These are phyloP conservation scores for Powellomyces hirtus DNA, from an alignment of 192 early-diverging fungal genomes.

Conservation along the genomic window DNA sequence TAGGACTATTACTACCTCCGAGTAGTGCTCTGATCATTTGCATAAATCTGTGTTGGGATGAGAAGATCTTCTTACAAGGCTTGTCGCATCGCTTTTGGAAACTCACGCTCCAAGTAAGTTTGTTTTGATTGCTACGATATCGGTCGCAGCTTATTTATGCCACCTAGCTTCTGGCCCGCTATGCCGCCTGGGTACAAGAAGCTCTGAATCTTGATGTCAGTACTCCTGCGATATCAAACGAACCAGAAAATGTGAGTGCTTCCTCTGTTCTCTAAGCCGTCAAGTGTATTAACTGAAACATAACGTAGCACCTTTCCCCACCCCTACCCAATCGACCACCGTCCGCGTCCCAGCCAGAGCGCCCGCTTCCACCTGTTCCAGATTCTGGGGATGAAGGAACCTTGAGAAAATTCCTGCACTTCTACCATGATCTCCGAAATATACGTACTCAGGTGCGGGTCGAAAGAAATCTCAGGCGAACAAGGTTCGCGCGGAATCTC, in stretches of 20 bases:
- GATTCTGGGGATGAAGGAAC: background rate
- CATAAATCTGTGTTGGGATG: conserved; percentile 34
- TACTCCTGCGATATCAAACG: background rate
- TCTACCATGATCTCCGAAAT: conserved; percentile 28
- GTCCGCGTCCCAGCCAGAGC: background rate
- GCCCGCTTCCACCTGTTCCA: conserved; percentile 3
- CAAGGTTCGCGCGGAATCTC: background rate
- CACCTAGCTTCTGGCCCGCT: conserved; percentile 19
- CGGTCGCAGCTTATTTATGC: background rate
- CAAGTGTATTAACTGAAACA: no score
- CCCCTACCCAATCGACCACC: background rate
- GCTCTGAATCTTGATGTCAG: conserved; percentile 1
- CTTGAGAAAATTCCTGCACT: conserved; percentile 24
- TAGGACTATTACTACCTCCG: conserved; percentile 14
- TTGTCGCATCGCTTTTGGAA: conserved; percentile 39
- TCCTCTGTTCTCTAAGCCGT: no score
- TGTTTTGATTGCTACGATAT: background rate
- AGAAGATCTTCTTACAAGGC: conserved; percentile 22
- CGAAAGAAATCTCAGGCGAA: background rate
- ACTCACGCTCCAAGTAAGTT: conserved; percentile 36
- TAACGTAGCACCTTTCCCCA: no score
- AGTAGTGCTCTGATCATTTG: conserved; percentile 21
- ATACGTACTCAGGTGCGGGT: conserved; percentile 8
- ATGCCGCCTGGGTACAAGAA: conserved; percentile 16
- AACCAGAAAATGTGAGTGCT: no score